Evolutionary conservation across 345 rosid genomes (phyloP).

Genomic region (Eutrema heterophyllum): DNA sequence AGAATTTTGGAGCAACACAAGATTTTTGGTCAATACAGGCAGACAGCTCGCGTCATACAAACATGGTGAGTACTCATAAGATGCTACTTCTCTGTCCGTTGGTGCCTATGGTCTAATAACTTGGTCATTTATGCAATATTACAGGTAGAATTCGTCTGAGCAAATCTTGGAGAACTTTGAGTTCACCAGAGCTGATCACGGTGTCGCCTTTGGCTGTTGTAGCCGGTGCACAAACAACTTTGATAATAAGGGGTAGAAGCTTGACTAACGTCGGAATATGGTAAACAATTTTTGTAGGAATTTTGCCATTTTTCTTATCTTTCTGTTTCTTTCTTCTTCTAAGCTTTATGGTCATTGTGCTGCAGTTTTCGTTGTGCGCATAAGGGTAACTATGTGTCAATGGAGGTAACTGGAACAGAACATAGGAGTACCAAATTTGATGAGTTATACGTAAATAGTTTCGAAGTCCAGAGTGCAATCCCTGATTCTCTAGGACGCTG

Average conservation of each 20-base stretch:
- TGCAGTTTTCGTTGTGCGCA: slow-evolving; percentile 60
- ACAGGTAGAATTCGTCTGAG: slow-evolving; percentile 61
- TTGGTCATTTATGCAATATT: slow-evolving; percentile 7
- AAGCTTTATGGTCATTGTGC: not conserved
- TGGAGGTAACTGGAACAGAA: slow-evolving; percentile 37
- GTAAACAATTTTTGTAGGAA: slow-evolving; percentile 28
- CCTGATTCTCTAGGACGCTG: slow-evolving; percentile 53
- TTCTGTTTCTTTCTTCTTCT: not conserved
- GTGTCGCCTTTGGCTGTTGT: slow-evolving; percentile 78
- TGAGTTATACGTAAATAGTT: slow-evolving; percentile 45
- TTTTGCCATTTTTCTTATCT: not conserved
- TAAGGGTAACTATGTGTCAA: slow-evolving; percentile 56
- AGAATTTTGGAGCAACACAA: slow-evolving; percentile 67
- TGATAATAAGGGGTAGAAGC: slow-evolving; percentile 66
- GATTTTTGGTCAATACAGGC: slow-evolving; percentile 65
- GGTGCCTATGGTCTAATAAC: not conserved
- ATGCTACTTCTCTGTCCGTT: not conserved
- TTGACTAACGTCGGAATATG: slow-evolving; percentile 55
- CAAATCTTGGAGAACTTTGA: slow-evolving; percentile 68
- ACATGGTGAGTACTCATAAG: slow-evolving; percentile 43
- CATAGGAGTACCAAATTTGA: slow-evolving; percentile 35
- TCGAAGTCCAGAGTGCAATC: slow-evolving; percentile 37
- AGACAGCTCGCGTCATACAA: slow-evolving; percentile 62
- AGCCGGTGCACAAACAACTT: slow-evolving; percentile 58
- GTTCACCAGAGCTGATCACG: slow-evolving; percentile 63